Evolutionary conservation across 352 stramenopile species (phyloP).

Genomic region (Phytophthora foliorum): DNA sequence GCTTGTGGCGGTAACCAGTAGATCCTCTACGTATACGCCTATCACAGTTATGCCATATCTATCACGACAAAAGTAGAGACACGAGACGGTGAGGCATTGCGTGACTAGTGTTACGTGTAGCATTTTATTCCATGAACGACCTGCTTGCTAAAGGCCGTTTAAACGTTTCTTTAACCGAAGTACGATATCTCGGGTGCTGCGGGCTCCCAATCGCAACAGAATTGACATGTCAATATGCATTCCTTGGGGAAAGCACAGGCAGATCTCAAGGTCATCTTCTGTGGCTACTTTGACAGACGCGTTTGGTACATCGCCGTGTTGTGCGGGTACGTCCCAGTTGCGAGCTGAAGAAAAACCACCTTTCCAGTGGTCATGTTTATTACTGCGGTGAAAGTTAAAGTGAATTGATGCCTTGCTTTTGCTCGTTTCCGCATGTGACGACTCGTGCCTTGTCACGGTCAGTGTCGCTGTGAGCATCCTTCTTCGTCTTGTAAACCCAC

Average conservation of each 20-base stretch:
- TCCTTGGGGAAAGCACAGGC: conserved; percentile 23
- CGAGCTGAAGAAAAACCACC: conserved; percentile 15
- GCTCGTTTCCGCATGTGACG: conserved; percentile 29
- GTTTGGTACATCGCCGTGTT: conserved; percentile 37
- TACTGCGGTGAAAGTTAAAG: conserved; percentile 29
- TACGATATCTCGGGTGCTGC: background rate
- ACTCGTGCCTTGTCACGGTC: conserved; percentile 33
- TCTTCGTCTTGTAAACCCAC: conserved; percentile 40
- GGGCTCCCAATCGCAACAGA: background rate
- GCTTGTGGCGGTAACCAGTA: background rate
- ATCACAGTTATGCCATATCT: background rate
- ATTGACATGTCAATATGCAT: conserved; percentile 2
- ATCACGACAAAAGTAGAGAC: background rate
- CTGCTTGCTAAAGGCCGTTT: background rate
- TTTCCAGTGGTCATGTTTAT: conserved; percentile 34
- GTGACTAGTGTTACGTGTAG: background rate
- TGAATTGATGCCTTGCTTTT: conserved; percentile 27
- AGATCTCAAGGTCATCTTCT: conserved; percentile 35
- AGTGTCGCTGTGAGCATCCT: background rate
- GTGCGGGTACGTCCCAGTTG: conserved; percentile 16
- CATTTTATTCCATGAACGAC: background rate
- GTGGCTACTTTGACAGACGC: conserved; percentile 35
- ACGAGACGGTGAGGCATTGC: background rate
- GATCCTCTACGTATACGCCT: background rate
- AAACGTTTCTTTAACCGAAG: background rate